These are phyloP conservation scores for Candida coleopterorum DNA, from an alignment of 805 yeast species.

Conservation along the genomic window DNA sequence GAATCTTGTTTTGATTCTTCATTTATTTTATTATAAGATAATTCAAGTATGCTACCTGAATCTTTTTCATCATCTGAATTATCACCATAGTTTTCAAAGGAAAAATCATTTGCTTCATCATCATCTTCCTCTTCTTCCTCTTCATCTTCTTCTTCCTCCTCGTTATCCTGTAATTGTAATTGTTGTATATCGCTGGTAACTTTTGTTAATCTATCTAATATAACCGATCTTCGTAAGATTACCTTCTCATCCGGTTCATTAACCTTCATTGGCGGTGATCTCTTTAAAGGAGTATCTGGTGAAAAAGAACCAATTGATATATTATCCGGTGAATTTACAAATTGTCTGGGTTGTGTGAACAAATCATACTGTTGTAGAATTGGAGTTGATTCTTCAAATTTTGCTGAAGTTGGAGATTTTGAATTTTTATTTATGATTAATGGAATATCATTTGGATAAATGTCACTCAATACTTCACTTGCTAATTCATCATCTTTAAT, in stretches of 20 bases:
- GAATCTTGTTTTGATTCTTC: neutral
- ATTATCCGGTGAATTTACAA: slow-evolving; percentile 12
- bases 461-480: slow-evolving; percentile 41
- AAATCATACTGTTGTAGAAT: slow-evolving; percentile 1
- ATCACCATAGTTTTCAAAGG: slow-evolving; percentile 4
- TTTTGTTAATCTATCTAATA: slow-evolving; percentile 33
- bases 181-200: slow-evolving; percentile 36
- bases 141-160: slow-evolving; percentile 7
- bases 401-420: slow-evolving; percentile 3
- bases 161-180: slow-evolving; percentile 19
- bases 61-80: slow-evolving; percentile 1
- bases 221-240: slow-evolving; percentile 29
- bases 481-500: slow-evolving; percentile 22
- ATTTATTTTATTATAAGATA: neutral
- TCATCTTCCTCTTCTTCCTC: slow-evolving; percentile 18
- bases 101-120: slow-evolving; percentile 12
- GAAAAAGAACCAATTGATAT: slow-evolving; percentile 35
- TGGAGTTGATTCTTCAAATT: neutral
- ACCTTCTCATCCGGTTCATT: slow-evolving; percentile 8
- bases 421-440: slow-evolving; percentile 26
- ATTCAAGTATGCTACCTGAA: slow-evolving; percentile 1
- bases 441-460: slow-evolving; percentile 30
- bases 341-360: slow-evolving; percentile 5
- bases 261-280: neutral
- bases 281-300: slow-evolving; percentile 32